phyloP scores from a whole-genome alignment of 495 filamentous ascomycete genomes.

The Trichoderma asperelloides region DNA sequence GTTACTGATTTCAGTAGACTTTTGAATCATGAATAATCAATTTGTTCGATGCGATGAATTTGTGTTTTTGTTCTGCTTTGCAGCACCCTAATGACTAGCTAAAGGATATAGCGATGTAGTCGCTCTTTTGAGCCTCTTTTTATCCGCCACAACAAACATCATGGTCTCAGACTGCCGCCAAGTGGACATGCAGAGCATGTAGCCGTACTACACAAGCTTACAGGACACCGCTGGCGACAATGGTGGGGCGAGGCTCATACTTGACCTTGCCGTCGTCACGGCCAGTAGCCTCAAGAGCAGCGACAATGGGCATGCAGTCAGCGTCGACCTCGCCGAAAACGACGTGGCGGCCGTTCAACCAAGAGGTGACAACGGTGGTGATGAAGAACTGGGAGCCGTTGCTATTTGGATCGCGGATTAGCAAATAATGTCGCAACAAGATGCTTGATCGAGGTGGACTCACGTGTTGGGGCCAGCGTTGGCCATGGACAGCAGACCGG shows the following conservation, averaged over 20 bases:
- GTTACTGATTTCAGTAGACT: too few species aligned
- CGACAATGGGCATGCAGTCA: constrained; percentile 54
- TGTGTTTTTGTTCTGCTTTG: constrained; percentile 1
- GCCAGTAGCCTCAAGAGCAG: constrained; percentile 65
- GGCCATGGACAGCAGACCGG: constrained; percentile 70
- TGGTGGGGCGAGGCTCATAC: constrained; percentile 57
- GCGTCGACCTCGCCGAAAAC: constrained; percentile 73
- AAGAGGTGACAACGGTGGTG: constrained; percentile 61
- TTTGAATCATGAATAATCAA: too few species aligned
- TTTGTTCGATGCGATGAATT: background rate
- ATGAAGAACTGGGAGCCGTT: constrained; percentile 77
- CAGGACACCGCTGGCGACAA: constrained; percentile 49
- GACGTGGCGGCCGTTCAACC: constrained; percentile 73
- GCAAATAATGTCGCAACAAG: constrained; percentile 9
- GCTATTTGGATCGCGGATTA: constrained; percentile 24
- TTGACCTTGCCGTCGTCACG: constrained; percentile 51
- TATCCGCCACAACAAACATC: background rate
- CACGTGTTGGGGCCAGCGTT: constrained; percentile 76
- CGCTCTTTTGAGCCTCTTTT: constrained; percentile 3
- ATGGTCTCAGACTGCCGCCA: background rate
- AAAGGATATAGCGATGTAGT: constrained; percentile 4
- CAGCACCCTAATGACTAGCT: background rate
- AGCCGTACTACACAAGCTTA: constrained; percentile 24
- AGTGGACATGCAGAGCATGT: background rate
- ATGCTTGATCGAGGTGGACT: constrained; percentile 17